Percentiles rank a stretch among this genome's conserved stretches.
Conservation (phyloP, 495 filamentous ascomycete genomes). For the Penicillium fimorum region DNA sequence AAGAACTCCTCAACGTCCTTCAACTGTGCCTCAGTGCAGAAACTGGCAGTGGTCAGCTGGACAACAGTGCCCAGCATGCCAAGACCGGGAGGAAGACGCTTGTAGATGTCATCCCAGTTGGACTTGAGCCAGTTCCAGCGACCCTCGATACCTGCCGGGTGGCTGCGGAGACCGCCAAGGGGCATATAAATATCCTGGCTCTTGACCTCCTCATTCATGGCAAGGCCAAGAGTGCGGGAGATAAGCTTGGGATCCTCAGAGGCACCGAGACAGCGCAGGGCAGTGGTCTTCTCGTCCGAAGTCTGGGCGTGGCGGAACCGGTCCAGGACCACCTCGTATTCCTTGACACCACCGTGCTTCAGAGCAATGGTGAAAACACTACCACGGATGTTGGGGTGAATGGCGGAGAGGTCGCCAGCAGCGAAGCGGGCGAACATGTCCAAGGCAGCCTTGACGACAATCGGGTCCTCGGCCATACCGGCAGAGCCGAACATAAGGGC, state of each 20-base stretch:
- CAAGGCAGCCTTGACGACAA: conserved; percentile 56
- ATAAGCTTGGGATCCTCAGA: conserved; percentile 76
- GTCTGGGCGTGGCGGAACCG: conserved; percentile 83
- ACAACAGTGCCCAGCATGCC: conserved; percentile 86
- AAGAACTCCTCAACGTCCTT: conserved; percentile 81
- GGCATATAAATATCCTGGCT: conserved; percentile 95
- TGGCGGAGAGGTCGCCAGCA: conserved; percentile 55
- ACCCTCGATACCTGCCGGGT: conserved; percentile 73
- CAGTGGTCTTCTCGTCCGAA: conserved; percentile 94
- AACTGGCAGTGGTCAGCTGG: conserved; percentile 76
- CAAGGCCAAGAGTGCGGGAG: conserved; percentile 70
- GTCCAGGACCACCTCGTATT: conserved; percentile 71
- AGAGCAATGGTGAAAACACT: conserved; percentile 63
- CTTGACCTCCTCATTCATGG: conserved; percentile 81
- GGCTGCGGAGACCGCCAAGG: conserved; percentile 71
- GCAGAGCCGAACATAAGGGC: conserved; percentile 62
- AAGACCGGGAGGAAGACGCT: conserved; percentile 73
- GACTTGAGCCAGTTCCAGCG: conserved; percentile 80
- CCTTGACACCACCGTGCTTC: conserved; percentile 60
- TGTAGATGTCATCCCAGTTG: conserved; percentile 79
- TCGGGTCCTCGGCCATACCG: conserved; percentile 58
- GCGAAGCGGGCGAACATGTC: conserved; percentile 65
- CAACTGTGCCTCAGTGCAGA: conserved; percentile 72
- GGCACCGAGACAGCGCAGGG: conserved; percentile 80
- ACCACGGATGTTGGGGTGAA: conserved; percentile 65